Conservation (phyloP, 2,329 filamentous ascomycete genomes). For the Fusarium nygamai region DNA sequence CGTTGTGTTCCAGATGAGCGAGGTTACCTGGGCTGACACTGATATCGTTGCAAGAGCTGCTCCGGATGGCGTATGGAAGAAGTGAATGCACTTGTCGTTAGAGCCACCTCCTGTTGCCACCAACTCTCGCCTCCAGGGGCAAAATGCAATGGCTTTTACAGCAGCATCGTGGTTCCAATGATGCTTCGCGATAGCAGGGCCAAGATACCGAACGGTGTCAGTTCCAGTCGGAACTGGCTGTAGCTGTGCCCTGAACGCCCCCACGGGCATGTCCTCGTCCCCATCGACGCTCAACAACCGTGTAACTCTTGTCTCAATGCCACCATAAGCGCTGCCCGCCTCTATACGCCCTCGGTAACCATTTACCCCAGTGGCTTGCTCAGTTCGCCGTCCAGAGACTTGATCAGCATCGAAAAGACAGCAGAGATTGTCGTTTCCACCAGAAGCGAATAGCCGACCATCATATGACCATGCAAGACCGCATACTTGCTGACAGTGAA, state of each 20-base stretch:
- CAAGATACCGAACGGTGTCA: constrained; percentile 59
- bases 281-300: neutral
- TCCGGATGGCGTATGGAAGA: constrained; percentile 88
- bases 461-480: constrained; percentile 88
- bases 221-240: constrained; percentile 43
- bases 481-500: constrained; percentile 91
- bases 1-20: constrained; percentile 87
- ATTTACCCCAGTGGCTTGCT: neutral
- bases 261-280: neutral
- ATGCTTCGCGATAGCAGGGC: constrained; percentile 70
- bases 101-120: constrained; percentile 92
- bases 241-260: constrained; percentile 39
- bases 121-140: constrained; percentile 89
- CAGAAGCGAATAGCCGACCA: constrained; percentile 82
- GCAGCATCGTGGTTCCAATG: constrained; percentile 84
- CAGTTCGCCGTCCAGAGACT: constrained; percentile 53
- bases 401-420: constrained; percentile 79
- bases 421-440: constrained; percentile 92
- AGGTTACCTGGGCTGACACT: constrained; percentile 92
- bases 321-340: constrained; percentile 9
- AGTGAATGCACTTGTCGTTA: constrained; percentile 95
- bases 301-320: constrained; percentile 23
- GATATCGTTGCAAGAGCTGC: constrained; percentile 88
- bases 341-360: constrained; percentile 6
- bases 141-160: constrained; percentile 96